Evolutionary conservation across 2,329 filamentous ascomycete species (phyloP).

Genomic region (Fusarium sacchari): DNA sequence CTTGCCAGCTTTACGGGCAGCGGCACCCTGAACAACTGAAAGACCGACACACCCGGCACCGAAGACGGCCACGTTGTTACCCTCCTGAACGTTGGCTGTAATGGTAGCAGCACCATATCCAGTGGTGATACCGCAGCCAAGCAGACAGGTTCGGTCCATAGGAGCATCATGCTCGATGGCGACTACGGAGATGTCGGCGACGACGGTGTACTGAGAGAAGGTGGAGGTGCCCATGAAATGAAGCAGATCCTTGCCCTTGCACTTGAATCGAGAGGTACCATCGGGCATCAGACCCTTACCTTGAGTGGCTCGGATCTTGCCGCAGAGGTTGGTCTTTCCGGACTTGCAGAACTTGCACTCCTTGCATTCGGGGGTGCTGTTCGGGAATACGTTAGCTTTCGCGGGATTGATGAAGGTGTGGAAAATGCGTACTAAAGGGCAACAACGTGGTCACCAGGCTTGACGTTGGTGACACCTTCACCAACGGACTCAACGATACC

Average conservation of each 20-base stretch:
- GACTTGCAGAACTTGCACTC: conserved; percentile 99
- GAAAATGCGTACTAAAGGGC: conserved; percentile 76
- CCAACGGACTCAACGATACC: conserved; percentile 93
- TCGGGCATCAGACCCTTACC: conserved; percentile 97
- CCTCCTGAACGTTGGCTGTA: conserved; percentile 91
- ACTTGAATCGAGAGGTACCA: conserved; percentile 92
- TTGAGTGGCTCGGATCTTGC: conserved; percentile 97
- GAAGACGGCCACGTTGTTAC: conserved; percentile 90
- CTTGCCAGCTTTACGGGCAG: conserved; percentile 81
- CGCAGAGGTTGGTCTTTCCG: conserved; percentile 98
- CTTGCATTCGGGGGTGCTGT: conserved; percentile 91
- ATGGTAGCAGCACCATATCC: conserved; percentile 96
- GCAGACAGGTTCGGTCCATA: conserved; percentile 94
- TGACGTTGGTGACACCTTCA: conserved; percentile 93
- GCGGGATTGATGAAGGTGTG: too few relatives aligned
- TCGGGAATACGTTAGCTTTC: conserved; percentile 14
- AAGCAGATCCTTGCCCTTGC: conserved; percentile 92
- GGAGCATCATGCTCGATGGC: conserved; percentile 89
- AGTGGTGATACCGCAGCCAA: conserved; percentile 98
- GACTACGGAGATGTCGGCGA: conserved; percentile 98
- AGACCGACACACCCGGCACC: conserved; percentile 96
- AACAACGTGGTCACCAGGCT: conserved; percentile 90
- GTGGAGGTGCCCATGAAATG: conserved; percentile 99
- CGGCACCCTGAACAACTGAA: conserved; percentile 92
- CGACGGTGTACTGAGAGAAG: conserved; percentile 98